Evolutionary conservation across 768 basidiomycete species (phyloP), one percentile per base, ranked within the genome.

Genomic region (Galerina sulciceps): DNA sequence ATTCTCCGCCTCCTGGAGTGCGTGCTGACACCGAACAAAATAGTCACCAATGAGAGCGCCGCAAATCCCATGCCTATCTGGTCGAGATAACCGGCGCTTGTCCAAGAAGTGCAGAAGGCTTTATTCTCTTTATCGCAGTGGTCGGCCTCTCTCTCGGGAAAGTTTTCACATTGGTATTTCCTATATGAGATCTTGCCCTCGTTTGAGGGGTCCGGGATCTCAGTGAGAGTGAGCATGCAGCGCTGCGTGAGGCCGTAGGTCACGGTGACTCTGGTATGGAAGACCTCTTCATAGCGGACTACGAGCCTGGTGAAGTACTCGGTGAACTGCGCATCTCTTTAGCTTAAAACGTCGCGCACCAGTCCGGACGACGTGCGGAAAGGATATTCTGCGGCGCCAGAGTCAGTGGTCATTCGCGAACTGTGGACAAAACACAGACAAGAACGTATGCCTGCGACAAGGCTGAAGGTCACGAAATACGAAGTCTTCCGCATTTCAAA

Each of bases 1-100:
- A 91, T 86, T 62, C 91, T 83, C 57, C 89, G 78, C 62, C 91
- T 79, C 50, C 90, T 79, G 14, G 89, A 89, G 65, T 85, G 85
- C 0, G 91, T 91, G 66, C 82, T 89, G 17, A 90, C 79, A 3
- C 91, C 90, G 57, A 92, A 78, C 41, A 87, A 66, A 47, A 93
- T 78, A 8, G 88, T 76, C 0, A 79, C 66, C 37, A 89, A 72
- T 3, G 88, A 83, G 23, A 86, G 73, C 46, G 75, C 79, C 8
- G 82, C 86, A 69, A 89, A 88, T 3, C 89, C 87, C 34, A 86
- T 78, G 43, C 83, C 83, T 10, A 91, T 70, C 67, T 89, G 83
- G n/a, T 81, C 77, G 46, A 83, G 73, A 68, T 90, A 93, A 1
- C 81, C 81, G 14, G 90, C 91, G 44, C 85, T 89, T 2, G 80